Base-by-base conservation (phyloP, 495 filamentous ascomycete species). In the Hypoxylon trugodes region DNA sequence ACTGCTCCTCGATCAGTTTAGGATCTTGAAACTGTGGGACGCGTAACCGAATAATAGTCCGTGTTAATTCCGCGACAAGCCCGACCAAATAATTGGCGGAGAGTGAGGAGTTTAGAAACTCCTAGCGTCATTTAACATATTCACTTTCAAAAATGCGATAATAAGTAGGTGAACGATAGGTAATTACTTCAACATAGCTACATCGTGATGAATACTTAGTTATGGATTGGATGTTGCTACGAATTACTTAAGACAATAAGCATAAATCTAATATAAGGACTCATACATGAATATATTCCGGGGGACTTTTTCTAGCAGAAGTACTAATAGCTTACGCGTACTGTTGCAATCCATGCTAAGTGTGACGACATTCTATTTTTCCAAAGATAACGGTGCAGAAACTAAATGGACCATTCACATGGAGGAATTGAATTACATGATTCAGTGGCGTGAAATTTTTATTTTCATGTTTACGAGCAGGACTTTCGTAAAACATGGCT, bases 21-120 rank as follows among this genome's bases (percentile, higher is more conserved):
- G 22, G 45, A 19, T 33, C 33, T 48, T 48, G 45, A 48, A 48
- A 48, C 45, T 28, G 21, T 25, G 45, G 26, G 45, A 48, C 45
- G 45, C 45, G 45, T 48, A 48, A 48, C 45, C 45, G 45, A 48
- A 48, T 33, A 16, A 30, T 26, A n/a, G n/a, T 16, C 26, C 45
- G 45, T 16, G 26, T 48, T 48, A 48, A 48, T 48, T 16, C 45
- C 45, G 45, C 16, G 2, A 21, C 26, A 9, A 33, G 28, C 13
- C 16, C 15, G 45, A n/a, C n/a, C n/a, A n/a, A 28, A 35, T 48
- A 4, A 33, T 33, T 33, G 28, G 15, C 33, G 26, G 45, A 33
- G 45, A 16, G 26, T 25, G 2, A 6, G 15, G 6, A 22, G 21
- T 9, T 12, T 21, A 7, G 25, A 13, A 32, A 32, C 19, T 21